Evolutionary conservation across 768 basidiomycete species (phyloP), one percentile per base, ranked within the genome.

Genomic region (Pulveroboletus sp.): DNA sequence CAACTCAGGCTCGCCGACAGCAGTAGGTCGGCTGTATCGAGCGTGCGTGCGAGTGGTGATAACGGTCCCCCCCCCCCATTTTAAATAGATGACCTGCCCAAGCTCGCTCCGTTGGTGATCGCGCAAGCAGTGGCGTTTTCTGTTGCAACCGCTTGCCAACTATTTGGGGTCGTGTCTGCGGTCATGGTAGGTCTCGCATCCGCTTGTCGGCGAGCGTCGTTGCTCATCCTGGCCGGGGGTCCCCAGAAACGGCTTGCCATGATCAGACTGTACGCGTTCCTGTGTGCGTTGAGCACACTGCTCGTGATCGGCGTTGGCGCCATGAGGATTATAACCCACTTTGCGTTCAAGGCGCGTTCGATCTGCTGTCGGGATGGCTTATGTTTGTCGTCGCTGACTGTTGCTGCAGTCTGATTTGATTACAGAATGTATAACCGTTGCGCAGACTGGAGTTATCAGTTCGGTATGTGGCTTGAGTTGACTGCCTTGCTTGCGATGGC

Each of bases 271-370:
- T 89, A 81, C 61, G 76, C 83, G 1, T 73, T 76, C 42, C 57
- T 80, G 15, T 77, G 80, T 2, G 65, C 71, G 0, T 51, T 77
- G 3, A 75, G 74, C 6, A 62, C 77, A 17, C 61, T 84, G 41
- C 59, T 83, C 2, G 68, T 83, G 21, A 56, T 76, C 6, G 85
- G 68, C 0, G 67, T 77, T 4, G 79, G 77, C 7, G 54, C 89
- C 36, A 58, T 83, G 54, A 74, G 80, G 27, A 69, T 80, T 8
- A 64, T 90, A 8, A 70, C 79, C 1, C 88, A 91, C 59, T 89
- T 88, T 56, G 72, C 71, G 0, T 74, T 75, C 70, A 89, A 88
- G 78, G 86, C 80, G 37, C 21, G 69, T 28, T 59, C 0, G 35
- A 21, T 27, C n/a, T 9, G 18, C 9, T 8, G 18, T 11, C 4